Conservation (phyloP, 176 grass and related monocot genomes). For the Puya raimondii region DNA sequence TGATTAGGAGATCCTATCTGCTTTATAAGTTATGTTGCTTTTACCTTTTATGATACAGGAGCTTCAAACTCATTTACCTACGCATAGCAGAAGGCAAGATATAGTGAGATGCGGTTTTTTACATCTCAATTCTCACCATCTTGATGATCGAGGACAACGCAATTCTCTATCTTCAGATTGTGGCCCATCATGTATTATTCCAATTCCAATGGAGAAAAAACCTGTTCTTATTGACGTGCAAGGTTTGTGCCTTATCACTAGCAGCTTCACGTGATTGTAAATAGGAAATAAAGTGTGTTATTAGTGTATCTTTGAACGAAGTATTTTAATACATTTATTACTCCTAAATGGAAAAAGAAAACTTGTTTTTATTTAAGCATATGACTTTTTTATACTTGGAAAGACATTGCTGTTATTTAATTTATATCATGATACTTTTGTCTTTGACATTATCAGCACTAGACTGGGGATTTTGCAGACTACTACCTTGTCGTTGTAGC, state of each 20-base stretch:
- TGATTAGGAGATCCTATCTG: not conserved
- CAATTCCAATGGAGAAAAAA: slow-evolving; percentile 34
- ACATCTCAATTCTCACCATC: slow-evolving; percentile 31
- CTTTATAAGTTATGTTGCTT: not conserved
- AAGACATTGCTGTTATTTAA: too few species aligned
- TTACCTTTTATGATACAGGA: slow-evolving; percentile 11
- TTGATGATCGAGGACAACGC: slow-evolving; percentile 23
- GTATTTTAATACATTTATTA: not conserved
- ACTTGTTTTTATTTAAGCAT: too few species aligned
- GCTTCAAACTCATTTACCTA: slow-evolving; percentile 5
- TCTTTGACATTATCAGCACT: too few species aligned
- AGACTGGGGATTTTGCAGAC: too few species aligned
- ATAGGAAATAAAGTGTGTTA: not conserved
- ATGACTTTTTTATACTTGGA: too few species aligned
- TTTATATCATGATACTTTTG: too few species aligned
- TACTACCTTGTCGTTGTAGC: too few species aligned
- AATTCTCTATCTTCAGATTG: slow-evolving; percentile 6
- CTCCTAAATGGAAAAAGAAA: too few species aligned
- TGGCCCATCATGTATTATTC: not conserved
- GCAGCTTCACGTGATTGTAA: not conserved
- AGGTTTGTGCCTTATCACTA: slow-evolving; percentile 28
- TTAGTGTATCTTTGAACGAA: too few species aligned
- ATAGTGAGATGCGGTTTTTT: slow-evolving; percentile 8
- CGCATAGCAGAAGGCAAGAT: slow-evolving; percentile 30
- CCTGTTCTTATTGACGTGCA: slow-evolving; percentile 46